These are phyloP conservation scores for Euphorbia celastroides DNA, from an alignment of 441 rosid species.

Conservation along the genomic window DNA sequence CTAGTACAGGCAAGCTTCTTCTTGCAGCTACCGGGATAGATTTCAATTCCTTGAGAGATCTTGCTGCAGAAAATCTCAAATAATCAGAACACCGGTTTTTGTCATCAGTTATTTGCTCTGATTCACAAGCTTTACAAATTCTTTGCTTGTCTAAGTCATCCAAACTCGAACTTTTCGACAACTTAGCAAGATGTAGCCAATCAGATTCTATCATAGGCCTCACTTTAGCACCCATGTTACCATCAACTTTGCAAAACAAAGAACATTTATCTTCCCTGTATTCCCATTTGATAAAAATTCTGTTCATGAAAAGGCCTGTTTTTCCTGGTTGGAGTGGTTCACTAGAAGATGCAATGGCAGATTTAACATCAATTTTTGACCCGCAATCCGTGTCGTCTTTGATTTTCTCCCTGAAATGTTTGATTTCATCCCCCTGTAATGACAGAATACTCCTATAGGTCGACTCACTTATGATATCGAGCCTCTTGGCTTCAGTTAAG, in stretches of 20 bases:
- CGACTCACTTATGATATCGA: slow-evolving; percentile 58
- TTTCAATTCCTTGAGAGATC: slow-evolving; percentile 48
- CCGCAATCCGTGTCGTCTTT: slow-evolving; percentile 28
- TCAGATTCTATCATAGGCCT: slow-evolving; percentile 72
- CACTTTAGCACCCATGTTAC: slow-evolving; percentile 37
- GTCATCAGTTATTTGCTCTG: slow-evolving; percentile 19
- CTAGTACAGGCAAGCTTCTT: slow-evolving; percentile 74
- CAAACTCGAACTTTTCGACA: slow-evolving; percentile 32
- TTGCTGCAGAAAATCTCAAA: slow-evolving; percentile 42
- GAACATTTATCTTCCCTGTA: slow-evolving; percentile 10
- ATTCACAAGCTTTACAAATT: slow-evolving; percentile 1
- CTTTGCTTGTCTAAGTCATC: slow-evolving; percentile 26
- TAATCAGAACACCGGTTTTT: slow-evolving; percentile 22
- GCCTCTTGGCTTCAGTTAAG: slow-evolving; percentile 56
- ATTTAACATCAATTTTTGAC: slow-evolving; percentile 25
- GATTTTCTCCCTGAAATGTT: slow-evolving; percentile 44
- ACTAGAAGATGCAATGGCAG: slow-evolving; percentile 25
- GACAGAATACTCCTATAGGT: slow-evolving; percentile 39
- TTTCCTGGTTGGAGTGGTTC: slow-evolving; percentile 42
- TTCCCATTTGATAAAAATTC: slow-evolving; percentile 67
- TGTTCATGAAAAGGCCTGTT: slow-evolving; percentile 62
- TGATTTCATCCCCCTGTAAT: slow-evolving; percentile 61
- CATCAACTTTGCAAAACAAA: slow-evolving; percentile 26
- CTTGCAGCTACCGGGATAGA: slow-evolving; percentile 69
- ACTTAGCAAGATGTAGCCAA: slow-evolving; percentile 71